Evolutionary conservation across 2,329 filamentous ascomycete species (phyloP).

Genomic region (Penicillium sp.): DNA sequence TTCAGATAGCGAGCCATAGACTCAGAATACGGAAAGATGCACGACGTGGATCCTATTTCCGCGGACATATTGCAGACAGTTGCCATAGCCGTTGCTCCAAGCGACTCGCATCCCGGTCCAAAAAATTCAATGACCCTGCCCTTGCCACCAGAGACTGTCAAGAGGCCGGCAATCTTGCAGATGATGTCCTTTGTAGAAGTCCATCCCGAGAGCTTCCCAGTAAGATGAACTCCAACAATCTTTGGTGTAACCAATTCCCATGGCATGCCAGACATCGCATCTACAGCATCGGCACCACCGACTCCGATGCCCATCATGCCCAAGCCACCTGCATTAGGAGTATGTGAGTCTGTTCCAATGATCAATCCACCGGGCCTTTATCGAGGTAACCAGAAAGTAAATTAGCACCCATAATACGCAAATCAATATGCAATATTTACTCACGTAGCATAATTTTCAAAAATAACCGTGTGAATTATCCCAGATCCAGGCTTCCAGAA

Average conservation of each 20-base stretch:
- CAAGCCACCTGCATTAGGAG: constrained; percentile 92
- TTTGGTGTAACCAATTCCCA: constrained; percentile 99
- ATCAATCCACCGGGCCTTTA: constrained; percentile 79
- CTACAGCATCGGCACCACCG: constrained; percentile 94
- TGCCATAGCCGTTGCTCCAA: constrained; percentile 81
- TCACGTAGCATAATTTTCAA: constrained; percentile 93
- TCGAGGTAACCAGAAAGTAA: too few species aligned
- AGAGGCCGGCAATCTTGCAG: constrained; percentile 90
- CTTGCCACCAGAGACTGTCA: constrained; percentile 96
- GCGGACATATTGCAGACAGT: constrained; percentile 70
- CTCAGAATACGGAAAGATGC: constrained; percentile 95
- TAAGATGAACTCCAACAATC: constrained; percentile 92
- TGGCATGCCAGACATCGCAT: constrained; percentile 94
- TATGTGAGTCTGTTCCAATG: constrained; percentile 97
- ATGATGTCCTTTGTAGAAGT: constrained; percentile 95
- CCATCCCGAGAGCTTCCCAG: constrained; percentile 85
- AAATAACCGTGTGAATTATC: constrained; percentile 98
- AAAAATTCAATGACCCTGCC: constrained; percentile 64
- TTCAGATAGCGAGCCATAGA: constrained; percentile 93
- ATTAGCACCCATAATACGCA: not conserved
- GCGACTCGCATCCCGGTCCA: constrained; percentile 66
- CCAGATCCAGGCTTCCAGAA: constrained; percentile 98
- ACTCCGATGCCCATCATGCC: constrained; percentile 94
- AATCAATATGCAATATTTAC: not conserved
- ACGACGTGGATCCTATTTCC: constrained; percentile 71